Conservation (phyloP, 1,139 yeast genomes). For the Zygoascus hellenicus region DNA sequence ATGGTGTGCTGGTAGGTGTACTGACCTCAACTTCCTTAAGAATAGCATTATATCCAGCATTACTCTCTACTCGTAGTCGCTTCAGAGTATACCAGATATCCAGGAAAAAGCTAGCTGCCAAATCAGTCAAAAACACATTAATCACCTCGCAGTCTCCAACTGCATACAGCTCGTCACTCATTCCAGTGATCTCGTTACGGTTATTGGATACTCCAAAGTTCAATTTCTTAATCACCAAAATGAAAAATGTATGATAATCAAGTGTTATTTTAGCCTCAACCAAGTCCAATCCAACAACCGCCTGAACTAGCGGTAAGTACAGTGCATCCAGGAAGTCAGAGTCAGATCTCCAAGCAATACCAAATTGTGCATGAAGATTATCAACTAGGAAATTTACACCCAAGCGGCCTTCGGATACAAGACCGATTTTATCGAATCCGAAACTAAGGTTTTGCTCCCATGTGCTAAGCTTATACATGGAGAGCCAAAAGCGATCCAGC, state of each 20-base stretch:
- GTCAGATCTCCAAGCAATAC: conserved; percentile 56
- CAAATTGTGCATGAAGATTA: conserved; percentile 53
- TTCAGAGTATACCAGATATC: conserved; percentile 70
- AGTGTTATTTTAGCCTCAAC: conserved; percentile 60
- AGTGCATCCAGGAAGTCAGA: conserved; percentile 38
- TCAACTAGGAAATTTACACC: conserved; percentile 59
- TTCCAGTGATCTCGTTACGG: conserved; percentile 46
- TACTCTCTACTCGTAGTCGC: conserved; percentile 69
- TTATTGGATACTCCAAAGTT: conserved; percentile 64
- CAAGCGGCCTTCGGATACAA: conserved; percentile 67
- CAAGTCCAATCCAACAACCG: conserved; percentile 48
- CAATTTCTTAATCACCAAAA: conserved; percentile 48
- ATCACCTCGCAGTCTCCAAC: conserved; percentile 50
- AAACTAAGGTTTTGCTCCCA: conserved; percentile 69
- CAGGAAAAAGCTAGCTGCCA: conserved; percentile 74
- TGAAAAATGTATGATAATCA: conserved; percentile 79
- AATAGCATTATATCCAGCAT: conserved; percentile 67
- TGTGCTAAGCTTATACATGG: conserved; percentile 58
- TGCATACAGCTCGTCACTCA: conserved; percentile 49
- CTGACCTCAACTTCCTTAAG: conserved; percentile 45
- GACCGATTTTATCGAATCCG: conserved; percentile 50
- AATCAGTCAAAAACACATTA: conserved; percentile 65
- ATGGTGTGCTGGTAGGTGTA: background rate
- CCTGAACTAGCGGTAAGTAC: conserved; percentile 59
- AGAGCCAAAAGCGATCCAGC: conserved; percentile 60